Percentiles rank a stretch among this genome's conserved stretches.
These are phyloP conservation scores for Aspergillus nomiae DNA, from an alignment of 2,329 filamentous ascomycete genomes.

Conservation along the genomic window DNA sequence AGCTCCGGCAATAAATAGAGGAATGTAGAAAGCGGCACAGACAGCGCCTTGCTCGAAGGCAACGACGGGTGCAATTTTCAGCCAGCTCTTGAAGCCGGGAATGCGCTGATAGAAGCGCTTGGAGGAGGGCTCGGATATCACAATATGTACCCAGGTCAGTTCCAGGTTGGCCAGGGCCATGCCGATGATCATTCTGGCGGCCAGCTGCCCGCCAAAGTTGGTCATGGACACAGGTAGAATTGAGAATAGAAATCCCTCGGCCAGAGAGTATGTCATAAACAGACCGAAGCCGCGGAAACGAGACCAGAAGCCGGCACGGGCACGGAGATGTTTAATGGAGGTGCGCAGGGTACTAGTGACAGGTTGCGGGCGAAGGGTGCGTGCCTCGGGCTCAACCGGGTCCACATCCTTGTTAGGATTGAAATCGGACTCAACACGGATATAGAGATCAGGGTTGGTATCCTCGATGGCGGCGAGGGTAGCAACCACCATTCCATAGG, in stretches of 20 bases:
- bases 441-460: slow-evolving; percentile 54
- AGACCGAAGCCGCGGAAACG: slow-evolving; percentile 68
- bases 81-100: slow-evolving; percentile 66
- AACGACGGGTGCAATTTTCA: slow-evolving; percentile 69
- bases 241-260: slow-evolving; percentile 49
- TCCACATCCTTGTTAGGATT: slow-evolving; percentile 34
- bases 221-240: slow-evolving; percentile 32
- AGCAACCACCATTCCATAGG: slow-evolving; percentile 60
- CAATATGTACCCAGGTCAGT: slow-evolving; percentile 80
- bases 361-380: slow-evolving; percentile 55
- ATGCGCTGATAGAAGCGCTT: slow-evolving; percentile 70
- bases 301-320: slow-evolving; percentile 64
- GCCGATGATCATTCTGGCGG: slow-evolving; percentile 60
- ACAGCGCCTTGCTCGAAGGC: slow-evolving; percentile 62
- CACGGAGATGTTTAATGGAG: slow-evolving; percentile 62
- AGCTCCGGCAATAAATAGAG: slow-evolving; percentile 52
- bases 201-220: slow-evolving; percentile 45
- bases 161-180: slow-evolving; percentile 68
- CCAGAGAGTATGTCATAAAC: slow-evolving; percentile 51
- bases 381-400: slow-evolving; percentile 45
- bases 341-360: slow-evolving; percentile 63
- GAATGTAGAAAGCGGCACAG: slow-evolving; percentile 45
- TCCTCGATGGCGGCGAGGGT: slow-evolving; percentile 67
- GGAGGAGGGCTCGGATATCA: slow-evolving; percentile 70
- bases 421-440: slow-evolving; percentile 49